Evolutionary conservation across 2,329 filamentous ascomycete genomes (phyloP), one percentile per base, ranked within the genome.

Genomic region (Tolypocladium amazonense): DNA sequence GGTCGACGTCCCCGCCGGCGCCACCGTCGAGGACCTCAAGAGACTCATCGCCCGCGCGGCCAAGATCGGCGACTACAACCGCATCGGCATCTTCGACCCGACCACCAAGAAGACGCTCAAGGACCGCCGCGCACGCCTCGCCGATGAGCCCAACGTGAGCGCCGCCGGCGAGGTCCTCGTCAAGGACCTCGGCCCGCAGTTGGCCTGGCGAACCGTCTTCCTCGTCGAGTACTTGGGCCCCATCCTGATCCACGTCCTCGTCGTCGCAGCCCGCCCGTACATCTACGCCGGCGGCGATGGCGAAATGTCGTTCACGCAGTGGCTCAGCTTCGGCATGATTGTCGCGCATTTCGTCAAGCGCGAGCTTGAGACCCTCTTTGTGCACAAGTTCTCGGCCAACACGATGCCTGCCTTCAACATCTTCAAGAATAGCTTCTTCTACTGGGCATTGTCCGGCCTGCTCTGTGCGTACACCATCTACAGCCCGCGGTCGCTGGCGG

Each of bases 201-300:
- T 97, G 59, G 86, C 85, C 63, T 99, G 94, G 94, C 87, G 86
- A 64, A 94, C 90, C 62, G 93, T 97, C 73, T 99, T 93, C 80
- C 78, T 97, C 63, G 87, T 97, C 78, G 94, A 99, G 77, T 99
- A 99, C 75, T 77, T 94, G 65, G 94, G 94, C 4, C 94, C 94
- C 7, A 83, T 97, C 68, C 76, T 97, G 69, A 89, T 97, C 77
- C 92, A 97, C 77, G 83, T 85, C 53, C 79, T 90, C 67, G 80
- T 88, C 72, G 78, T 92, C 73, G 86, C 82, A 66, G 78, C 89
- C 59, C 89, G 92, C 56, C 85, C 88, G 30, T 86, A 88, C 72
- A 78, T 79, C 62, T 77, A 81, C 71, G 74, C 76, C 61, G 70
- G 70, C 64, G 71, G 71, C 64, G 70, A 77, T 67, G 71, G 73